These are phyloP conservation scores for Curvularia eragrostidis DNA, from an alignment of 2,329 filamentous ascomycete species.

Conservation along the genomic window DNA sequence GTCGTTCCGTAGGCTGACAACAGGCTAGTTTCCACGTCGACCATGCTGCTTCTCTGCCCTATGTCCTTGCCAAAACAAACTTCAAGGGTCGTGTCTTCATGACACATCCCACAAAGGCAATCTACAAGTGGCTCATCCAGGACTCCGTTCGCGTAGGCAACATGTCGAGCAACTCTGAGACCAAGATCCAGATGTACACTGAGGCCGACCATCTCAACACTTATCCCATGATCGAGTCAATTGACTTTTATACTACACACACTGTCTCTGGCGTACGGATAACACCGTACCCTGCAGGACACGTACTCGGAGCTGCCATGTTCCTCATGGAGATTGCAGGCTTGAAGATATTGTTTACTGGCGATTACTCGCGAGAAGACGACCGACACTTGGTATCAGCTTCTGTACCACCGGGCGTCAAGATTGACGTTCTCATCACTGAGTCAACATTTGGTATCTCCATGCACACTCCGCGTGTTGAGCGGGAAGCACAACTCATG, in stretches of 20 bases:
- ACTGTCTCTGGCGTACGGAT: conserved; percentile 96
- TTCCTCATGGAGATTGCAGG: conserved; percentile 97
- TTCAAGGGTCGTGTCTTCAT: conserved; percentile 97
- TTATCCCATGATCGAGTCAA: conserved; percentile 92
- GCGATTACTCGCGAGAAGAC: conserved; percentile 95
- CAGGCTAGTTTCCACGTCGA: conserved; percentile 88
- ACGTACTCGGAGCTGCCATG: conserved; percentile 98
- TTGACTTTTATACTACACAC: conserved; percentile 97
- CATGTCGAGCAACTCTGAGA: conserved; percentile 67
- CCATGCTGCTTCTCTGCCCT: conserved; percentile 97
- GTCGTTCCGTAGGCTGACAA: conserved; percentile 29
- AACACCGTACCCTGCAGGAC: conserved; percentile 94
- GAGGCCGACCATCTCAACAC: conserved; percentile 95
- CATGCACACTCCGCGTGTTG: conserved; percentile 86
- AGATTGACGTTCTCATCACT: conserved; percentile 95
- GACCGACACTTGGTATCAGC: conserved; percentile 96
- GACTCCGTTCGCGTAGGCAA: conserved; percentile 91
- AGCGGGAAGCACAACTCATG: conserved; percentile 92
- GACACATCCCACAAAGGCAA: conserved; percentile 98
- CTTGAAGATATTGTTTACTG: conserved; percentile 95
- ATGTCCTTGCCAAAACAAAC: conserved; percentile 96
- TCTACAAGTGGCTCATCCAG: conserved; percentile 99
- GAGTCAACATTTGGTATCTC: conserved; percentile 98
- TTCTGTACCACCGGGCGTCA: conserved; percentile 84
- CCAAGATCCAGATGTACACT: conserved; percentile 78